A percentile compares a stretch with the other conserved stretches of the same genome.
phyloP scores from a whole-genome alignment of 306 rosid genomes.

The apple (Malus domestica) region ASM211411v1 NC_041797.1:2316001-2316500 shows the following conservation, averaged over 20 bases:
- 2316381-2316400: not conserved
- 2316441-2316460: not conserved
- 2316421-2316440: not conserved
- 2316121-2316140: not conserved
- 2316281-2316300: not conserved
- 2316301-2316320: not conserved
- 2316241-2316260: no score
- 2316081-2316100: constrained; percentile 31
- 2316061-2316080: constrained; percentile 19
- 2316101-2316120: constrained; percentile 15
- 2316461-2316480: not conserved
- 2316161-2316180: not conserved
- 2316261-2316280: no score
- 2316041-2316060: constrained; percentile 18
- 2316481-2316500: not conserved
- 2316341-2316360: not conserved
- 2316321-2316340: not conserved
- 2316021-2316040: constrained; percentile 18
- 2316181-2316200: not conserved
- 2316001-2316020: not conserved
- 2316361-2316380: not conserved
- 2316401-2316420: not conserved
- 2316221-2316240: no score
- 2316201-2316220: no score
- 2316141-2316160: constrained; percentile 1